Evolutionary conservation across 2,329 filamentous ascomycete species (phyloP), one percentile per base, ranked within the genome.

Genomic region (Akanthomyces uredinophilus): DNA sequence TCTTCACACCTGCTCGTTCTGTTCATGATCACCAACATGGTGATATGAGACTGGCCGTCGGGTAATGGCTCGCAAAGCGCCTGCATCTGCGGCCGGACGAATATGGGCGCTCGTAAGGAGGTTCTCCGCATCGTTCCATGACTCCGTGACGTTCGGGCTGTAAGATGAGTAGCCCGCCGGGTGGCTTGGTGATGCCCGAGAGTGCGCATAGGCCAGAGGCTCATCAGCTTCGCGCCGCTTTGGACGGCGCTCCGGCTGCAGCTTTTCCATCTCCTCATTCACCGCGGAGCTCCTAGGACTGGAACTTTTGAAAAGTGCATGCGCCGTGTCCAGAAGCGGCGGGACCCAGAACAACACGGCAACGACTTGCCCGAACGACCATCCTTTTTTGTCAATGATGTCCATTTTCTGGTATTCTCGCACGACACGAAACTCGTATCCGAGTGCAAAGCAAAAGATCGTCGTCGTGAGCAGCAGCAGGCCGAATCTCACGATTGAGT

Each of bases 341-440:
- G 53, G 53, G 24, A 46, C 39, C 53, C 53, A 46, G 37, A 51
- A 37, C 18, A 60, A 35, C 22, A 52, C 56, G 14, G 37, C 56
- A 20, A 51, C 37, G 10, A 50, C 56, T 24, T 51, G 47, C 3
- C 56, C 56, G 32, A 52, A 60, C 32, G 37, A 60, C 47, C 37
- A 44, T 37, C 39, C 47, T 11, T n/a, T 52, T 32, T 60, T 51
- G 56, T 60, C 39, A 3, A 60, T 60, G n/a, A 52, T 60, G 47
- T 60, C 56, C 47, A 60, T 51, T 22, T 60, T 44, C 47, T 60
- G 56, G n/a, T 51, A 41, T 8, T 52, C 47, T n/a, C 47, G 47
- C 56, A 60, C 56, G 3, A 60, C 32, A 13, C 47, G 44, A 24
- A 51, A 52, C 27, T 60, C 46, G 22, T 44, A 44, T 10, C 22